A percentile compares a stretch with the other conserved stretches of the same genome.
Evolutionary conservation across 192 early-diverging fungal species (phyloP).

Genomic region (Entomortierella beljakovae): DNA sequence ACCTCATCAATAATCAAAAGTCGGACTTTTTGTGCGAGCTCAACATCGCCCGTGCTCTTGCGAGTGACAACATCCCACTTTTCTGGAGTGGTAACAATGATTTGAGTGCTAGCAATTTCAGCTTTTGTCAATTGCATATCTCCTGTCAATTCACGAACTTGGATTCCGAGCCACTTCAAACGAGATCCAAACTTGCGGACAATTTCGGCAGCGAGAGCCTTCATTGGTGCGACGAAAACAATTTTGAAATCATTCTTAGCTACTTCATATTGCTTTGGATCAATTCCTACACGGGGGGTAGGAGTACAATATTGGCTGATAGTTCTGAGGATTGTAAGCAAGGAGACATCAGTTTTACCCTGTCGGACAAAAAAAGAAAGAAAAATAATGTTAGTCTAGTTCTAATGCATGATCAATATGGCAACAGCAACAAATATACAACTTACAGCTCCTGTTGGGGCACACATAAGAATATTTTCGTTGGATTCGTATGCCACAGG

Average conservation of each 20-base stretch:
- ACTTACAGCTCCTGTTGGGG: slow-evolving; percentile 94
- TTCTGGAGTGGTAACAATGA: slow-evolving; percentile 99
- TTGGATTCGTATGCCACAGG: slow-evolving; percentile 94
- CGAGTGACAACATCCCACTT: slow-evolving; percentile 99
- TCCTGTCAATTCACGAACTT: slow-evolving; percentile 93
- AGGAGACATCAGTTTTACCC: slow-evolving; percentile 98
- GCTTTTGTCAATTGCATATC: slow-evolving; percentile 99
- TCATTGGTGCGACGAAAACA: slow-evolving; percentile 98
- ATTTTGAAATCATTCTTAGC: slow-evolving; percentile 96
- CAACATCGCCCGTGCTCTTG: slow-evolving; percentile 94
- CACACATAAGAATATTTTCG: slow-evolving; percentile 98
- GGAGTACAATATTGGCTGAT: slow-evolving; percentile 80
- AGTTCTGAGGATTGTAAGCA: slow-evolving; percentile 91
- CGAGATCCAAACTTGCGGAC: slow-evolving; percentile 91
- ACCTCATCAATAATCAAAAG: slow-evolving; percentile 98
- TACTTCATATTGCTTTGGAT: slow-evolving; percentile 68
- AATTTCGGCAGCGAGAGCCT: slow-evolving; percentile 96
- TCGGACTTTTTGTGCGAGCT: slow-evolving; percentile 90
- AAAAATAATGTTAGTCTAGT: slow-evolving; percentile 5
- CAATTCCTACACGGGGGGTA: slow-evolving; percentile 53
- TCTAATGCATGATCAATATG: too few relatives aligned
- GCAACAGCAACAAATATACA: neutral
- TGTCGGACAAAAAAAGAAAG: slow-evolving; percentile 18
- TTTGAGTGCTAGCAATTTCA: slow-evolving; percentile 93
- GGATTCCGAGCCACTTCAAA: slow-evolving; percentile 85